These are phyloP conservation scores for Talaromyces sp. DNA, from an alignment of 2,329 filamentous ascomycete genomes.

Conservation along the genomic window DNA sequence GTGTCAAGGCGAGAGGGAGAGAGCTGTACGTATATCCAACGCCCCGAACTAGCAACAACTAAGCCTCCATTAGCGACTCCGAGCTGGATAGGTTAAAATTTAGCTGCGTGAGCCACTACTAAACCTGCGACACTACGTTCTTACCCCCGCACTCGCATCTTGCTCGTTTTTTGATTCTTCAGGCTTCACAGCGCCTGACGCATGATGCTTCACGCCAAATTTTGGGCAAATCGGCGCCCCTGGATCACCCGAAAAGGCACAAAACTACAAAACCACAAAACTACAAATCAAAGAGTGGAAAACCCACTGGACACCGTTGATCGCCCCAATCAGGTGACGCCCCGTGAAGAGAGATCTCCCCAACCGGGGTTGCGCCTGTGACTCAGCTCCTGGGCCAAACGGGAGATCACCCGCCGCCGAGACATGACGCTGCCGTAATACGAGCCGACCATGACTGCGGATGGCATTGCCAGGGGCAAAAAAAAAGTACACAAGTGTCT, in stretches of 20 bases:
- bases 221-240: not conserved
- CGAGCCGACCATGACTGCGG: not conserved
- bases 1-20: too few species aligned
- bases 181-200: too few species aligned
- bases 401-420: not conserved
- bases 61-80: too few species aligned
- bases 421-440: not conserved
- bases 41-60: too few species aligned
- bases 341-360: not conserved
- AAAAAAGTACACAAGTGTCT: not conserved
- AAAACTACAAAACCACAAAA: not conserved
- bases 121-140: too few species aligned
- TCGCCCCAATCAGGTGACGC: not conserved
- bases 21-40: too few species aligned
- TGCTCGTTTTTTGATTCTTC: too few species aligned
- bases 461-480: not conserved
- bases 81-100: too few species aligned
- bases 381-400: not conserved
- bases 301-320: not conserved
- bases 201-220: not conserved
- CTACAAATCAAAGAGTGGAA: not conserved
- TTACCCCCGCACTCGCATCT: too few species aligned
- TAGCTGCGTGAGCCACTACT: too few species aligned
- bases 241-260: not conserved
- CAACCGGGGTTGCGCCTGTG: not conserved